Evolutionary conservation across 768 basidiomycete genomes (phyloP), one percentile per base, ranked within the genome.

Genomic region (Tephrocybe sp.): DNA sequence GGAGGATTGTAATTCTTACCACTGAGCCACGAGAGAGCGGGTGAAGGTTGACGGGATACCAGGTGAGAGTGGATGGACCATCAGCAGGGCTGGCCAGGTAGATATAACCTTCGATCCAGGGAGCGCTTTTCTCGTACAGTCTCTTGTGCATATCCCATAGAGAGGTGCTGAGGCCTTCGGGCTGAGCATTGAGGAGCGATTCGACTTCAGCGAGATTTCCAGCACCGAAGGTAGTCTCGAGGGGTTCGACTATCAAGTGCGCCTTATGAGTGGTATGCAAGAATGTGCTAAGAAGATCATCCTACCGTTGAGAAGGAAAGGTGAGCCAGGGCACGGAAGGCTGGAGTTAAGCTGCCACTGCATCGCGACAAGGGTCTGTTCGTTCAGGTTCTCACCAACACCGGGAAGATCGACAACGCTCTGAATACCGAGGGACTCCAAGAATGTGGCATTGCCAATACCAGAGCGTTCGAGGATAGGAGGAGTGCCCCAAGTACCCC

Each of bases 381-480:
- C 28, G 42, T 28, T 30, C 28, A 30, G 11, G 28, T 30, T 30
- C 42, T 26, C 25, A 17, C 25, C 44, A 5, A 25, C 17, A 12
- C 28, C 28, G 14, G 51, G 51, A 15, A 52, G 51, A 33, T 47
- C 44, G 15, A 17, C 20, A 5, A 30, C 28, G 11, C 4, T 5
- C 12, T 61, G 14, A 36, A 67, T 67, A 4, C 44, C 25, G 48
- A 61, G 11, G 11, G 28, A 41, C 2, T 32, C 30, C 18, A 59
- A 34, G 50, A 64, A 62, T 0, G 58, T 55, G 4, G 49, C 28
- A 14, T 62, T 52, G 21, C 67, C 57, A 21, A 67, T 48, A 33
- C 28, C 28, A 11, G 28, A 30, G 17, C 28, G 28, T 30, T 30
- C 28, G 11, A 30, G 28, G 28, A 30, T 30, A 11, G 28, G 48